These are phyloP conservation scores for Saposhnikovia divaricata DNA, from an alignment of 129 eudicot species.

Conservation along the genomic window DNA sequence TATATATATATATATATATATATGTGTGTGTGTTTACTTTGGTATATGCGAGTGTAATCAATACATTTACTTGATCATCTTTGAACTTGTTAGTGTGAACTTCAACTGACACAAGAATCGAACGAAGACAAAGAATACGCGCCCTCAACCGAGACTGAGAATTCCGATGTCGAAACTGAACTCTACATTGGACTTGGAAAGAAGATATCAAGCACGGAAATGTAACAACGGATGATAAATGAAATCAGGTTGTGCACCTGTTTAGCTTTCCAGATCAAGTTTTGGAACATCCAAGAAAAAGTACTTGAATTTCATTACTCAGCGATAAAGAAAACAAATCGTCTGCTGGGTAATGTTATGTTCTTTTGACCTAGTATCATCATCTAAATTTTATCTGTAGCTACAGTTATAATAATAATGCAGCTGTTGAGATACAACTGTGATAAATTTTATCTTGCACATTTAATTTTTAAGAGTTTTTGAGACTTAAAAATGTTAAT, in stretches of 20 bases:
- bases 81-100: slow-evolving; percentile 26
- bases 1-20: no score
- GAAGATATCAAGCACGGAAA: not conserved
- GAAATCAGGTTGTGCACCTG: not conserved
- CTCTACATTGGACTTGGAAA: slow-evolving; percentile 16
- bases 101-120: slow-evolving; percentile 25
- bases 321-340: not conserved
- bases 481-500: no score
- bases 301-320: not conserved
- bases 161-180: slow-evolving; percentile 88
- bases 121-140: slow-evolving; percentile 23
- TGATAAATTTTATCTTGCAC: no score
- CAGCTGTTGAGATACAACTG: no score
- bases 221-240: not conserved
- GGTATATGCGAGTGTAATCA: not conserved
- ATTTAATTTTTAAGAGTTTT: no score
- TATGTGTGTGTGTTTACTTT: no score
- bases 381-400: not conserved
- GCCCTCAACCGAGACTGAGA: slow-evolving; percentile 44
- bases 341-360: not conserved
- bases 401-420: not conserved
- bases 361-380: not conserved
- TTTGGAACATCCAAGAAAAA: not conserved
- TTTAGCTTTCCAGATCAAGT: not conserved
- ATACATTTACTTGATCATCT: not conserved